phyloP scores from a whole-genome alignment of 768 basidiomycete species.

The Xerocomellus intermedius region DNA sequence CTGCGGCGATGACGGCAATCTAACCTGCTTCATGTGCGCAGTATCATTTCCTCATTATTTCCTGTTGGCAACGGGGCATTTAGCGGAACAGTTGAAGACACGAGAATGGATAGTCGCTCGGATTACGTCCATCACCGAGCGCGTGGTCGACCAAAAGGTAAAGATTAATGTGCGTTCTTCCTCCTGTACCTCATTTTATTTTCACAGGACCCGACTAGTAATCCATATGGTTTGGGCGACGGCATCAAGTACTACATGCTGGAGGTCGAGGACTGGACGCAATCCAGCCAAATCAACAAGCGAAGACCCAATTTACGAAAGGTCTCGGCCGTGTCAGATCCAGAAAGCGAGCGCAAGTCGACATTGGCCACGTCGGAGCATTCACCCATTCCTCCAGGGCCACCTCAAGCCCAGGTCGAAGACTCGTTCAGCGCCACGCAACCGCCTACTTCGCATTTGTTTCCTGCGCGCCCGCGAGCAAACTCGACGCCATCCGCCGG shows the following conservation, averaged over 20 bases:
- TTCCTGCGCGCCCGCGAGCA: constrained; percentile 59
- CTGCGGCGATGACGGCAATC: background rate
- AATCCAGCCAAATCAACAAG: constrained; percentile 61
- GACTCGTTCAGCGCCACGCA: constrained; percentile 66
- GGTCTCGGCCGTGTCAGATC: constrained; percentile 36
- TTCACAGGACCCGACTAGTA: constrained; percentile 70
- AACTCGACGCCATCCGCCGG: constrained; percentile 69
- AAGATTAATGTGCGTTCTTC: background rate
- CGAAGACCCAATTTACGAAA: constrained; percentile 56
- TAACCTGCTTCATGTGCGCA: constrained; percentile 28
- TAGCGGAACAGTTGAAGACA: constrained; percentile 86
- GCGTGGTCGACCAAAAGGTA: constrained; percentile 79
- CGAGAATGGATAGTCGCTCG: constrained; percentile 95
- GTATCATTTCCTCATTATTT: constrained; percentile 99
- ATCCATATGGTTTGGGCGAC: constrained; percentile 86
- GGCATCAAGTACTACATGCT: constrained; percentile 93
- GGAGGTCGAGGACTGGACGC: constrained; percentile 92
- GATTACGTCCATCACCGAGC: constrained; percentile 85
- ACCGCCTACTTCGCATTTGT: constrained; percentile 65
- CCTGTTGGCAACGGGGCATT: constrained; percentile 79
- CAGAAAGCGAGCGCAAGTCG: constrained; percentile 40
- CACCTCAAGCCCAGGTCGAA: constrained; percentile 70
- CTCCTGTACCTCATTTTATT: constrained; percentile 1
- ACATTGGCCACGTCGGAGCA: constrained; percentile 9
- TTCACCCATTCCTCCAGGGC: constrained; percentile 46